Evolutionary conservation across 2,329 filamentous ascomycete genomes (phyloP).

Genomic region (Arthrobotrys entomopaga): DNA sequence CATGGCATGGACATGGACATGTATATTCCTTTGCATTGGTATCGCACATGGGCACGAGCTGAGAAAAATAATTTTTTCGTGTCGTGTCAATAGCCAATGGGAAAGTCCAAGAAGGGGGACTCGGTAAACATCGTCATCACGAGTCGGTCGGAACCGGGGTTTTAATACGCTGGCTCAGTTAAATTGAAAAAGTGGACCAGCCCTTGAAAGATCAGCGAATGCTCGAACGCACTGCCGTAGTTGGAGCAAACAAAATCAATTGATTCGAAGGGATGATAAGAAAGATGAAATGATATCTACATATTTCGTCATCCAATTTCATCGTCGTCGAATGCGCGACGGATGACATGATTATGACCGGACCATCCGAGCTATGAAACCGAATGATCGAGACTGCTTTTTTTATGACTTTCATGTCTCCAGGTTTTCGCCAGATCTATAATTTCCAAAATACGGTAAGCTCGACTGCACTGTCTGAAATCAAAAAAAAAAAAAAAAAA

Average conservation of each 20-base stretch:
- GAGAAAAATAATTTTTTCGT: slow-evolving; percentile 23
- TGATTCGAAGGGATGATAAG: slow-evolving; percentile 20
- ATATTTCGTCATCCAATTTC: slow-evolving; percentile 52
- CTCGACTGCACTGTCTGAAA: background rate
- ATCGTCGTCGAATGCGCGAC: background rate
- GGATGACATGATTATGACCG: slow-evolving; percentile 14
- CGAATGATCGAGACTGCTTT: background rate
- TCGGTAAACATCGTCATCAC: slow-evolving; percentile 32
- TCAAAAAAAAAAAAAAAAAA: slow-evolving; percentile 1
- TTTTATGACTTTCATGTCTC: slow-evolving; percentile 11
- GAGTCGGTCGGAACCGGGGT: slow-evolving; percentile 38
- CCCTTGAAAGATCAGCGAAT: slow-evolving; percentile 34
- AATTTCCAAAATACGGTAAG: slow-evolving; percentile 6
- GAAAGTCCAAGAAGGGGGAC: slow-evolving; percentile 32
- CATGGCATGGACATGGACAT: background rate
- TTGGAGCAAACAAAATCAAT: slow-evolving; percentile 7
- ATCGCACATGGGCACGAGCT: slow-evolving; percentile 9
- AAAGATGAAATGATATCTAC: too few relatives aligned
- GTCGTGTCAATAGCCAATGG: slow-evolving; percentile 46
- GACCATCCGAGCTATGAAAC: slow-evolving; percentile 38
- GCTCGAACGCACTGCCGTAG: background rate
- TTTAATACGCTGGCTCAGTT: slow-evolving; percentile 52
- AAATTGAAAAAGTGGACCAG: slow-evolving; percentile 40
- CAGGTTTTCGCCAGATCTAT: slow-evolving; percentile 24
- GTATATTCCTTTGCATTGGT: slow-evolving; percentile 5